Evolutionary conservation across 2,329 filamentous ascomycete species (phyloP).

Genomic region (Lachnellula suecica): DNA sequence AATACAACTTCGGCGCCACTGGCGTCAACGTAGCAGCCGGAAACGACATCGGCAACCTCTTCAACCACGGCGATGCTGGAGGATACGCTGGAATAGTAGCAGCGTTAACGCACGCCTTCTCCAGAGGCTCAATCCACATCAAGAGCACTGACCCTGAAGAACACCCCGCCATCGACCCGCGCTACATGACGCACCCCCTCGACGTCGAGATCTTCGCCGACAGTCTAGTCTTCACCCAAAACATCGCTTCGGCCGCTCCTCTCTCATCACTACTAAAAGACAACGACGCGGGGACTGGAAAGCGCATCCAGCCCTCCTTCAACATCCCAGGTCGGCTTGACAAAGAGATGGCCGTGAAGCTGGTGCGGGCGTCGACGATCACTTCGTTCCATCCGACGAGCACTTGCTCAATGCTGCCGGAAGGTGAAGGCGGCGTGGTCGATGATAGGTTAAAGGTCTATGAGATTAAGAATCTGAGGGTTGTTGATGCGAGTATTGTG

Average conservation of each 20-base stretch:
- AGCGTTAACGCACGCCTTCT: not conserved
- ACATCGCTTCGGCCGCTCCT: not conserved
- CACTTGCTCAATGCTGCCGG: conserved; percentile 24
- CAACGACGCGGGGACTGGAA: too few relatives aligned
- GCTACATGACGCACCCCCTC: not conserved
- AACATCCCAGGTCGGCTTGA: too few relatives aligned
- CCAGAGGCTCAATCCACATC: conserved; percentile 7
- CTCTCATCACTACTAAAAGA: not conserved
- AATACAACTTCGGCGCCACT: too few relatives aligned
- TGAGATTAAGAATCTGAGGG: conserved; percentile 17
- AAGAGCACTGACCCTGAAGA: not conserved
- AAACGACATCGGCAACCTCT: too few relatives aligned
- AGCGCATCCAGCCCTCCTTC: too few relatives aligned
- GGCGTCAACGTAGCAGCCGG: too few relatives aligned
- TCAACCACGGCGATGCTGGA: not conserved
- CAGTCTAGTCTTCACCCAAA: not conserved
- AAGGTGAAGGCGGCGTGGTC: conserved; percentile 20
- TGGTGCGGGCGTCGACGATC: conserved; percentile 11
- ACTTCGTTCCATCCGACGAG: conserved; percentile 20
- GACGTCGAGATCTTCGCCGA: conserved; percentile 1
- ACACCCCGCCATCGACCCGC: not conserved
- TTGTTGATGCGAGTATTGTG: conserved; percentile 26
- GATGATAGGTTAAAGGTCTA: conserved; percentile 21
- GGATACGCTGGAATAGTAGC: not conserved
- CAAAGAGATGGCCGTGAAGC: conserved; percentile 3